Base-by-base conservation (phyloP, 108 stramenopile genomes). In the Discostella pseudostelligera region DNA sequence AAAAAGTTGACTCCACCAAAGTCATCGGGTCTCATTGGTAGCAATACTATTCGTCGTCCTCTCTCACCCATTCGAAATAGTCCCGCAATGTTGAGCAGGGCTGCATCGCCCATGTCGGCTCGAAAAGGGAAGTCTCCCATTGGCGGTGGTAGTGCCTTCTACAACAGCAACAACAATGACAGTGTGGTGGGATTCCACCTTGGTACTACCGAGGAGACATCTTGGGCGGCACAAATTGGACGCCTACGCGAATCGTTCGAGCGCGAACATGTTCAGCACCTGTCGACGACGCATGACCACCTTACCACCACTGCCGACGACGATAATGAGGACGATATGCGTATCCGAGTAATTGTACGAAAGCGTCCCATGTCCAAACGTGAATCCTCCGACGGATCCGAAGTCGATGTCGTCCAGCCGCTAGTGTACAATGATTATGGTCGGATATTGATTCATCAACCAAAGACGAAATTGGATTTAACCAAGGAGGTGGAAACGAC, bases 391-490 rank as follows among this genome's bases (percentile, higher is more conserved):
- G 63, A 72, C 20, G 67, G 83, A 5, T 83, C 87, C 8, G 93
- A 91, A 16, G 80, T 88, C 19, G 94, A 95, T 69, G 85, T 89
- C 28, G 81, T 94, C 62, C 93, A 94, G 63, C 85, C 89, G 3
- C 62, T 91, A 16, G 82, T 83, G 54, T 87, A 86, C 37, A 70
- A 65, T 43, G 68, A 79, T 54, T 77, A 85, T 53, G 93, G 93
- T 26, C 74, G 59, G 59, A 87, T 96, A 25, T 78, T 97, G 29
- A 96, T 97, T 40, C 97, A 99, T 82, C 93, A 97, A 61, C 96
- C 96, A 49, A 97, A 96, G 68, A 91, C 94, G 1, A 84, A 89
- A 19, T 94, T 99, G 24, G 98, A 99, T 79, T 78, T 99, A 82
- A 95, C 95, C 50, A 98, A 97, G 81, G 95, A 96, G 65, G 79